phyloP scores from a whole-genome alignment of 495 filamentous ascomycete genomes.

The Daldinia caldariorum region DNA sequence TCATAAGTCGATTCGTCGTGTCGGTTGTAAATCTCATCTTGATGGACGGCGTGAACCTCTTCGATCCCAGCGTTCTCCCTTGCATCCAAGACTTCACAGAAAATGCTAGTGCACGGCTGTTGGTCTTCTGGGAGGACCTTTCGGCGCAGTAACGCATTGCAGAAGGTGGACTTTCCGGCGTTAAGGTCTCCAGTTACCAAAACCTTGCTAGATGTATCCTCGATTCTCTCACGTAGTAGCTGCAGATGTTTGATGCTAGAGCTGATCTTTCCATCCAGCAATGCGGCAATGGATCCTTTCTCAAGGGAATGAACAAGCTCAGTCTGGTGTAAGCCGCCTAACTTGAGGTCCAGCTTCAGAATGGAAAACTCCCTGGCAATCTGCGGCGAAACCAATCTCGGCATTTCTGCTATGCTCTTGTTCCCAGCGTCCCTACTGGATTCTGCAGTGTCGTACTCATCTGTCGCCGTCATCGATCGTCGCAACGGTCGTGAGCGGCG shows the following conservation, averaged over 20 bases:
- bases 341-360: conserved; percentile 91
- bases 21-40: conserved; percentile 78
- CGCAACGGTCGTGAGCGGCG: conserved; percentile 63
- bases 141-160: conserved; percentile 90
- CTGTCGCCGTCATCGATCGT: conserved; percentile 77
- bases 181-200: conserved; percentile 97
- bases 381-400: conserved; percentile 86
- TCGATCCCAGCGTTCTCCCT: conserved; percentile 89
- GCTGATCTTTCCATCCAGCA: conserved; percentile 92
- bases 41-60: conserved; percentile 94
- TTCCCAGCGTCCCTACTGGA: conserved; percentile 74
- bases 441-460: conserved; percentile 69
- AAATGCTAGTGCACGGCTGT: conserved; percentile 98
- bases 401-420: conserved; percentile 67
- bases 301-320: conserved; percentile 97
- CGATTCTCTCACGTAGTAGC: conserved; percentile 88
- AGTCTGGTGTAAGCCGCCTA: conserved; percentile 83
- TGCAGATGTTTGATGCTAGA: conserved; percentile 91
- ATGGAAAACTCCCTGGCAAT: conserved; percentile 96
- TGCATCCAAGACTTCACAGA: conserved; percentile 95
- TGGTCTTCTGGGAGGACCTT: conserved; percentile 97
- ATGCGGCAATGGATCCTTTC: conserved; percentile 85
- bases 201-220: conserved; percentile 97
- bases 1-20: conserved; percentile 95
- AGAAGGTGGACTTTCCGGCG: conserved; percentile 98